Conservation (phyloP, 2,329 filamentous ascomycete genomes). For the Neonectria hederae region DNA sequence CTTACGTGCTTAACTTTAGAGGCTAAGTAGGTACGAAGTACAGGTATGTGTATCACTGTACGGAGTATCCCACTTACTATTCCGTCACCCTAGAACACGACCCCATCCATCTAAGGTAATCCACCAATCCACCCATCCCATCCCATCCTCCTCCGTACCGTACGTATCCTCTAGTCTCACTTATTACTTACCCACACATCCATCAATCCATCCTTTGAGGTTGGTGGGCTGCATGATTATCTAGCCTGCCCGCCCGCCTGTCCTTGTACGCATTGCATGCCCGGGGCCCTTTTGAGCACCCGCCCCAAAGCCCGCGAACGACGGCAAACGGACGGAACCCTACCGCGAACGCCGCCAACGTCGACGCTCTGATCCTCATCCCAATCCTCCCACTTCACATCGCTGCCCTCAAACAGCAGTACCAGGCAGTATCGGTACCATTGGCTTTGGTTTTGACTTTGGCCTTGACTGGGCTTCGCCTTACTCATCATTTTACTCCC, state of each 20-base stretch:
- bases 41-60: background rate
- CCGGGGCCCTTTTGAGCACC: constrained; percentile 5
- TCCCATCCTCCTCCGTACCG: background rate
- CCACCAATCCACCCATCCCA: background rate
- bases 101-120: background rate
- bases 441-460: constrained; percentile 3
- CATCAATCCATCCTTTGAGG: constrained; percentile 5
- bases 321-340: constrained; percentile 7
- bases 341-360: background rate
- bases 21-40: no score
- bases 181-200: background rate
- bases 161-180: background rate
- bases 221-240: constrained; percentile 13
- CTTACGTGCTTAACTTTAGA: no score
- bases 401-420: background rate
- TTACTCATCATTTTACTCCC: constrained; percentile 29
- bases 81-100: background rate
- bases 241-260: background rate
- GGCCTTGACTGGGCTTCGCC: constrained; percentile 19
- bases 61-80: background rate
- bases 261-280: constrained; percentile 12
- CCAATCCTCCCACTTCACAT: background rate
- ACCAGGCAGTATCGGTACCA: background rate
- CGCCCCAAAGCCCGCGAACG: constrained; percentile 4
- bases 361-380: background rate